phyloP scores from a whole-genome alignment of 768 basidiomycete genomes.

The Megacollybia marginata region DNA sequence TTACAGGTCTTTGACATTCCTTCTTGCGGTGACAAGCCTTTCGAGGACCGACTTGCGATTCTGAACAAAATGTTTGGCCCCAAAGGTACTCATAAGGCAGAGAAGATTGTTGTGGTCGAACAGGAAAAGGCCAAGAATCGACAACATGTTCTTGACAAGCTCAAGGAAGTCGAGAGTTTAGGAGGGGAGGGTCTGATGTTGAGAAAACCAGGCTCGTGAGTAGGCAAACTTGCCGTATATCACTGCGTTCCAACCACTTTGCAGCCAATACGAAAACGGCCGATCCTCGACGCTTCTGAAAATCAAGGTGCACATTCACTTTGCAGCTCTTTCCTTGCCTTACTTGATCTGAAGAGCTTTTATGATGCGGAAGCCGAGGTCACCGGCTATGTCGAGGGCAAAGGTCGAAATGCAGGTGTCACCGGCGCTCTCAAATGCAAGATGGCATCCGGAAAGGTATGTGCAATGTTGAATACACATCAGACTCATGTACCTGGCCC shows the following conservation, averaged over 20 bases:
- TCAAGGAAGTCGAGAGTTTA: slow-evolving; percentile 45
- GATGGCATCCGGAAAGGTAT: slow-evolving; percentile 56
- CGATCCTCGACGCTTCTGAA: slow-evolving; percentile 45
- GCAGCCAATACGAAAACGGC: slow-evolving; percentile 41
- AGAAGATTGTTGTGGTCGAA: slow-evolving; percentile 39
- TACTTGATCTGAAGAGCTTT: slow-evolving; percentile 28
- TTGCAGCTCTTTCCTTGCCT: background rate
- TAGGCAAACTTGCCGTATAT: slow-evolving; percentile 4
- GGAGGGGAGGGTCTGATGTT: slow-evolving; percentile 60
- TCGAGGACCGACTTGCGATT: slow-evolving; percentile 42
- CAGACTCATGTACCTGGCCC: background rate
- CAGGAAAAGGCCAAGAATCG: slow-evolving; percentile 36
- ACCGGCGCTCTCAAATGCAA: slow-evolving; percentile 47
- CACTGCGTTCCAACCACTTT: background rate
- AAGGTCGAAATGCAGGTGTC: slow-evolving; percentile 40
- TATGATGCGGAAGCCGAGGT: slow-evolving; percentile 56
- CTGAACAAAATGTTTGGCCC: slow-evolving; percentile 41
- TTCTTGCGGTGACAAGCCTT: slow-evolving; percentile 34
- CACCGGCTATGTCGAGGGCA: slow-evolving; percentile 48
- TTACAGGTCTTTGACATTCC: slow-evolving; percentile 53
- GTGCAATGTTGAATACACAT: background rate
- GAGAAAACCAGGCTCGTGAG: slow-evolving; percentile 40
- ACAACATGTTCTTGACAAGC: slow-evolving; percentile 46
- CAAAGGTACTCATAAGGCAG: slow-evolving; percentile 32
- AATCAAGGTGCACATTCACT: slow-evolving; percentile 33